Evolutionary conservation across 106 monocot species (phyloP).

Genomic region (Dioscorea zingiberensis): DNA sequence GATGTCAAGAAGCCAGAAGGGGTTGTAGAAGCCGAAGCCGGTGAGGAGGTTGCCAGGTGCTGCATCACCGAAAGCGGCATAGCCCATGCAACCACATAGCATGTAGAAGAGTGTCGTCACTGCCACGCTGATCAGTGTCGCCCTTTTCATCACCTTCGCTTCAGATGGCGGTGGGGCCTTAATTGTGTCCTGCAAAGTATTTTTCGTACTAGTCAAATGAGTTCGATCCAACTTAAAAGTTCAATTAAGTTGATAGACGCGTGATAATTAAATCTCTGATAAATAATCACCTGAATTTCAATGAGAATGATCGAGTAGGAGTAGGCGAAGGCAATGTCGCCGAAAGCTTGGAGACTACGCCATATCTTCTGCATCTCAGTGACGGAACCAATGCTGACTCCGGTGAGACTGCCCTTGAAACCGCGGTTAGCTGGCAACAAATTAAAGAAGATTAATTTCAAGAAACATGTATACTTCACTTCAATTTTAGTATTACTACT

Average conservation of each 20-base stretch:
- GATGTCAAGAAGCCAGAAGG: slow-evolving; percentile 90
- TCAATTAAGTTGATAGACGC: no score
- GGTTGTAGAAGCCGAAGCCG: slow-evolving; percentile 96
- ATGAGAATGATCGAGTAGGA: slow-evolving; percentile 93
- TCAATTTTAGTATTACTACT: no score
- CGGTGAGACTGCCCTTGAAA: slow-evolving; percentile 50
- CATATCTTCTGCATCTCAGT: slow-evolving; percentile 60
- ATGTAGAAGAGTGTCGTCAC: slow-evolving; percentile 79
- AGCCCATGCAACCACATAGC: slow-evolving; percentile 82
- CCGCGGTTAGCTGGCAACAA: slow-evolving; percentile 16
- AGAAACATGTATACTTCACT: no score
- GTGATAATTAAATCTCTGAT: no score
- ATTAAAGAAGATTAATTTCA: no score
- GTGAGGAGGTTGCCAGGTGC: slow-evolving; percentile 86
- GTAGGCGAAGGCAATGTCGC: slow-evolving; percentile 93
- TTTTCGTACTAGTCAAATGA: no score
- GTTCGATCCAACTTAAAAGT: no score
- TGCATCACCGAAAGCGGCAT: slow-evolving; percentile 79
- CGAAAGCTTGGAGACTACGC: slow-evolving; percentile 78
- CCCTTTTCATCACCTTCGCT: slow-evolving; percentile 68
- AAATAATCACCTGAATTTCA: slow-evolving; percentile 74
- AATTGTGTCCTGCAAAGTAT: slow-evolving; percentile 49
- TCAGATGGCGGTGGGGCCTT: slow-evolving; percentile 69
- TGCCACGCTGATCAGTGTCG: slow-evolving; percentile 46
- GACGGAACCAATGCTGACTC: slow-evolving; percentile 45